These are phyloP conservation scores for Phytophthora multivora DNA, from an alignment of 352 stramenopile genomes.

Conservation along the genomic window DNA sequence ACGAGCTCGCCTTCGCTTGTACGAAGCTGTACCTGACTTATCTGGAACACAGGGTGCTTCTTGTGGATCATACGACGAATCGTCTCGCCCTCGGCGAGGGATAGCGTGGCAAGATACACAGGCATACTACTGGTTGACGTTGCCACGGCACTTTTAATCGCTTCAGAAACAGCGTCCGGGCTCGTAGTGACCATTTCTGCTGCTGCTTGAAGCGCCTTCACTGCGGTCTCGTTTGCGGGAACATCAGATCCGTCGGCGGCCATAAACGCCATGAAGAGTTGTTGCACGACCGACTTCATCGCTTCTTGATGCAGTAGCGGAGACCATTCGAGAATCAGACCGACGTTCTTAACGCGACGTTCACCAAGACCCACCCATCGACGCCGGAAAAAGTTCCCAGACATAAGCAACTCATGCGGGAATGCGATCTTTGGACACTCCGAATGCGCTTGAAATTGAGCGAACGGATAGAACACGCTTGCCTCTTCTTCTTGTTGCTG, in stretches of 20 bases:
- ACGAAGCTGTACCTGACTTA: conserved; percentile 70
- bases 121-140: conserved; percentile 41
- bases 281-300: conserved; percentile 70
- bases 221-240: conserved; percentile 71
- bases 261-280: conserved; percentile 67
- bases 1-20: conserved; percentile 84
- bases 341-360: conserved; percentile 89
- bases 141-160: conserved; percentile 53
- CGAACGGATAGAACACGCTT: conserved; percentile 80
- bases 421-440: conserved; percentile 82
- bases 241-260: conserved; percentile 13
- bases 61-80: conserved; percentile 96
- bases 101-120: conserved; percentile 95
- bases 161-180: conserved; percentile 24
- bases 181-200: conserved; percentile 36
- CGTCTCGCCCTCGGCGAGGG: conserved; percentile 97
- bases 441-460: conserved; percentile 73
- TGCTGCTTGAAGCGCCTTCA: conserved; percentile 52
- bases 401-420: conserved; percentile 69
- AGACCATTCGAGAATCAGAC: conserved; percentile 89
- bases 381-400: conserved; percentile 90
- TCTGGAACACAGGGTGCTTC: conserved; percentile 74
- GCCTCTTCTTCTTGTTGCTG: conserved; percentile 51
- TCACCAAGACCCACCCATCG: conserved; percentile 89
- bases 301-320: conserved; percentile 73